Evolutionary conservation across 257 asterid genomes (phyloP), one percentile per base, ranked within the genome.

Genomic region (Jaltomata sinuosa): DNA sequence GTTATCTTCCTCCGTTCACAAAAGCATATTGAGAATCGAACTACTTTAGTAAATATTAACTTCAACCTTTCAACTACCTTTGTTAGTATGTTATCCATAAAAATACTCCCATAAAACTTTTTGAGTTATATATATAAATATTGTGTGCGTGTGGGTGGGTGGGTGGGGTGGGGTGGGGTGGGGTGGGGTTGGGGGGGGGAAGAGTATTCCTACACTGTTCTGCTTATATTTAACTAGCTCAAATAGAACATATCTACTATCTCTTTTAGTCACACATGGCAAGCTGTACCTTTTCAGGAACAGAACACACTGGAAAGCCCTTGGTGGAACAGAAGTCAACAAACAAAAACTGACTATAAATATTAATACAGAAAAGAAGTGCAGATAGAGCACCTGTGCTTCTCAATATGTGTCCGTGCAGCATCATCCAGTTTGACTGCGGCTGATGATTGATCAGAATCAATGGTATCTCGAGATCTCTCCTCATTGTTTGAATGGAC

Each of bases 381-480:
- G 49, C 4, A 76, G 81, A 76, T 15, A 49, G 59, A 45, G 29
- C 88, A 97, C 99, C 97, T 91, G 88, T 97, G 98, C 88, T 93
- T 97, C 29, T 92, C 97, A 85, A 95, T 95, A 83, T 91, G 97
- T 87, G 90, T 89, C 65, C 90, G 92, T 45, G 97, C 97, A 79
- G 89, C 94, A 83, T 93, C 91, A 90, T 97, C 99, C 91, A 97
- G 84, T 86, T 95, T 95, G 89, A 95, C 94, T 31, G 94, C 90
- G 72, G 68, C 78, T 21, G 89, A 61, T 22, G 88, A 61, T 84
- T 88, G 85, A 84, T 87, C 88, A 61, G 85, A 92, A 61, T 90
- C 92, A 77, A 67, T 86, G 5, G 83, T 54, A 49, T 83, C 91
- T 80, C 84, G 90, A 64, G 93, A 67, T 85, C 84, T 87, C 68